Base-by-base conservation (phyloP, 1,284 basidiomycete genomes). In the Bjerkandera adusta region DNA sequence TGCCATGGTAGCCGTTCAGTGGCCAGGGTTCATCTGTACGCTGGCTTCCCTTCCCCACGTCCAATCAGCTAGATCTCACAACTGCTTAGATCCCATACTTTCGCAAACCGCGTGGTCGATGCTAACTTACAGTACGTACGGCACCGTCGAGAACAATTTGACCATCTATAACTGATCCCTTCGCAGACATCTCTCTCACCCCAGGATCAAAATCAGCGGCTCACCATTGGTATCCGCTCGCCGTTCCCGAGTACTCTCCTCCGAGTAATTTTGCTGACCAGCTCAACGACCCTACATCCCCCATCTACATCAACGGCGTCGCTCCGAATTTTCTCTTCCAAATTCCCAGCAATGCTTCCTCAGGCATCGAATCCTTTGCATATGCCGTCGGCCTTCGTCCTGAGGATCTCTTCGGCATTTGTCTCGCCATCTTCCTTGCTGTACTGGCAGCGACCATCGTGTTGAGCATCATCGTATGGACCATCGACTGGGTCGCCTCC, bases 1-100 rank as follows among this genome's bases (percentile, higher is more conserved):
- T 18, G 85, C 84, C 21, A 96, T 97, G 89, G 82, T 97, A 41
- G 89, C 92, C 22, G 92, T 98, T 22, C 76, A 91, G 60, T 99
- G 95, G 95, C 95, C 96, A 1, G 71, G 77, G 11, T 98, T 95
- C 66, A 78, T 88, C 49, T 98, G 93, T 91, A 61, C 60, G 85
- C 77, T 18, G 34, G 30, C 26, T n/a, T 38, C 30, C 43, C 16
- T 12, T 2, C 33, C 54, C 57, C n/a, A n/a, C n/a, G 36, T 34
- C 30, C 13, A 15, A 16, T 40, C 38, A 46, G 42, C 49, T 40
- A 48, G 24, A 36, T 32, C 34, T 18, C n/a, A 29, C 20, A 15
- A 11, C 35, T 54, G n/a, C 52, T 12, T 63, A 93, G 92, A 97
- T 67, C 91, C 94, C 12, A 73, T 96, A 38, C 73, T 96, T 33